Base-by-base conservation (phyloP, 768 basidiomycete species). In the Pholiota microspora region DNA sequence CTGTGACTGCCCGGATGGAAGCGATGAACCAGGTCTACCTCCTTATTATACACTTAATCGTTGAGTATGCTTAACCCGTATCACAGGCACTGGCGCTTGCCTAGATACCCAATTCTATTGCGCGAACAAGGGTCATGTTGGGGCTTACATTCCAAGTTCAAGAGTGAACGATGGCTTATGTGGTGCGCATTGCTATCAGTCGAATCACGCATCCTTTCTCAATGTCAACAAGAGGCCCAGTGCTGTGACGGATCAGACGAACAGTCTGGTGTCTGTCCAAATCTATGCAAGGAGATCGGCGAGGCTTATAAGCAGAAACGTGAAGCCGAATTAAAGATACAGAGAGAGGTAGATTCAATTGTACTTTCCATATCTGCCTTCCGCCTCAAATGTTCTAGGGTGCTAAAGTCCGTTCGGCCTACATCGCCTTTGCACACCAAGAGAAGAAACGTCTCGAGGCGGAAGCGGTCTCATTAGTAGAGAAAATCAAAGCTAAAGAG, bases 171-270 rank as follows among this genome's bases (percentile, higher is more conserved):
- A 99, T 68, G 95, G 96, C 1, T 77, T 98, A 23, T 99, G 96
- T 68, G 94, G 94, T 93, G 65, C 16, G 88, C 1, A 16, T 4
- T 36, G 10, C 36, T 25, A 12, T 8, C 18, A n/a, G n/a, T n/a
- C n/a, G n/a, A n/a, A n/a, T n/a, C n/a, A n/a, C n/a, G 16, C 1
- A 28, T 18, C 28, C 23, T 9, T 31, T 47, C 61, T 70, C 36
- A 73, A 45, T 18, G 4, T 13, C 3, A 16, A 9, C 60, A 97
- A n/a, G 96, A 99, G 67, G 78, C 81, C 0, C 83, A 92, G 66
- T 99, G 96, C 63, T 99, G 96, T 64, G 96, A 99, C 62, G 96
- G 96, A 10, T 93, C 94, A 0, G 96, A 99, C 70, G 97, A 99
- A 72, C 79, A 76, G 23, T 70, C 81, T 8, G 93, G 93, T 15